These are phyloP conservation scores for Vitis rupestris DNA, from an alignment of 164 flowering plant genomes.

Conservation along the genomic window DNA sequence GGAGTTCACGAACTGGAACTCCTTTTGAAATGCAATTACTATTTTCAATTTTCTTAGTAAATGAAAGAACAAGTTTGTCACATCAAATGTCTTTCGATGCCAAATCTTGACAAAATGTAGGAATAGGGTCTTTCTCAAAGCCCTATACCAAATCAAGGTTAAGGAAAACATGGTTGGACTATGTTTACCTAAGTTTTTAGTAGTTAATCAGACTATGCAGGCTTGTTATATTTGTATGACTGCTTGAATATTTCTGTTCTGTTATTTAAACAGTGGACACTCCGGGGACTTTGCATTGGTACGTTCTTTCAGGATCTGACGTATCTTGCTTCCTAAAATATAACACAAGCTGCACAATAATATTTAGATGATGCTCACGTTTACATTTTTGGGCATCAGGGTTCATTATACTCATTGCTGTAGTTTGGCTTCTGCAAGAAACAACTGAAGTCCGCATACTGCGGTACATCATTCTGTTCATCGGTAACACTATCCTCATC, in stretches of 20 bases:
- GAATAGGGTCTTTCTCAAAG: too few relatives aligned
- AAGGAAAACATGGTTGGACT: not conserved
- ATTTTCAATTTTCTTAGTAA: too few relatives aligned
- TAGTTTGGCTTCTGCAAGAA: slow-evolving; percentile 87
- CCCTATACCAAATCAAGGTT: not conserved
- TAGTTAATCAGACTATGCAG: not conserved
- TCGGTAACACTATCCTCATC: slow-evolving; percentile 46
- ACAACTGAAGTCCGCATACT: slow-evolving; percentile 61
- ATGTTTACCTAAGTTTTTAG: too few relatives aligned
- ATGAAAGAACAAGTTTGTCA: too few relatives aligned
- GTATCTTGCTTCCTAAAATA: not conserved
- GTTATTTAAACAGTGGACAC: slow-evolving; percentile 71
- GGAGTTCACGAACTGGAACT: too few relatives aligned
- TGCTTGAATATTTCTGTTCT: not conserved
- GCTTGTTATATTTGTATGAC: not conserved
- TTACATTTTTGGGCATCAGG: slow-evolving; percentile 43
- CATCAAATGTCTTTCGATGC: too few relatives aligned
- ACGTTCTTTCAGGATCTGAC: slow-evolving; percentile 19
- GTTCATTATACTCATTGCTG: slow-evolving; percentile 75
- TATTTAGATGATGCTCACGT: not conserved
- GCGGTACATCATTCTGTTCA: slow-evolving; percentile 85
- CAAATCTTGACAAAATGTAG: too few relatives aligned
- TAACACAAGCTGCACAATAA: not conserved
- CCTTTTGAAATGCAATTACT: too few relatives aligned
- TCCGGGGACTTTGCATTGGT: slow-evolving; percentile 96